Evolutionary conservation across 306 rosid genomes (phyloP).

Genomic region (Ammopiptanthus mongolicus): DNA sequence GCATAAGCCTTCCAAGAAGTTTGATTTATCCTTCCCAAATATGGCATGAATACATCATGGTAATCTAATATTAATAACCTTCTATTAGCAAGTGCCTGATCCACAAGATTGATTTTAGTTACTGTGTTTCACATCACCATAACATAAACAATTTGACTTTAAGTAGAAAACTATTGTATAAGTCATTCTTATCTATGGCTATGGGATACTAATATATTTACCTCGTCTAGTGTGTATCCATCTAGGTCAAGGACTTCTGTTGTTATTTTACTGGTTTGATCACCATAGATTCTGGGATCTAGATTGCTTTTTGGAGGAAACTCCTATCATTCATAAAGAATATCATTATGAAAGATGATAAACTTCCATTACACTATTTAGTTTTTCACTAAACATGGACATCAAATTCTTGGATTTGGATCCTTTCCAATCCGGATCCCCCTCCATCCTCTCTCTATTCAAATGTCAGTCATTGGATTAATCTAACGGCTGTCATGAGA

Average conservation of each 20-base stretch:
- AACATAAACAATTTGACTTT: neutral
- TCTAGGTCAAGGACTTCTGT: constrained; percentile 39
- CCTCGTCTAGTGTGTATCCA: constrained; percentile 58
- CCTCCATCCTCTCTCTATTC: too few relatives aligned
- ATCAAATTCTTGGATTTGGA: too few relatives aligned
- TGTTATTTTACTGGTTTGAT: constrained; percentile 66
- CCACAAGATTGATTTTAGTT: neutral
- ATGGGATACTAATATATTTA: constrained; percentile 18
- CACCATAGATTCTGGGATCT: constrained; percentile 47
- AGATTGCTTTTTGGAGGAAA: constrained; percentile 80
- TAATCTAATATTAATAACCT: constrained; percentile 62
- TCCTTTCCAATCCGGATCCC: too few relatives aligned
- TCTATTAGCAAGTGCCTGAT: constrained; percentile 49
- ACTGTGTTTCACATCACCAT: neutral
- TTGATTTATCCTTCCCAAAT: constrained; percentile 47
- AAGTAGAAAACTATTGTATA: neutral
- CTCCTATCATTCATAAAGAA: constrained; percentile 39
- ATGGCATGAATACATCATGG: constrained; percentile 73
- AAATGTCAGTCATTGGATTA: too few relatives aligned
- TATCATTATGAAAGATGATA: neutral
- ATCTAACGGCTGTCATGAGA: too few relatives aligned
- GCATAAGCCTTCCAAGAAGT: constrained; percentile 59
- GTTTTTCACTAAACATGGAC: neutral
- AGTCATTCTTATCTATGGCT: neutral
- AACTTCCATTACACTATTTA: neutral